Base-by-base conservation (phyloP, 208 protist species). In the Leishmania lainsoni region DNA sequence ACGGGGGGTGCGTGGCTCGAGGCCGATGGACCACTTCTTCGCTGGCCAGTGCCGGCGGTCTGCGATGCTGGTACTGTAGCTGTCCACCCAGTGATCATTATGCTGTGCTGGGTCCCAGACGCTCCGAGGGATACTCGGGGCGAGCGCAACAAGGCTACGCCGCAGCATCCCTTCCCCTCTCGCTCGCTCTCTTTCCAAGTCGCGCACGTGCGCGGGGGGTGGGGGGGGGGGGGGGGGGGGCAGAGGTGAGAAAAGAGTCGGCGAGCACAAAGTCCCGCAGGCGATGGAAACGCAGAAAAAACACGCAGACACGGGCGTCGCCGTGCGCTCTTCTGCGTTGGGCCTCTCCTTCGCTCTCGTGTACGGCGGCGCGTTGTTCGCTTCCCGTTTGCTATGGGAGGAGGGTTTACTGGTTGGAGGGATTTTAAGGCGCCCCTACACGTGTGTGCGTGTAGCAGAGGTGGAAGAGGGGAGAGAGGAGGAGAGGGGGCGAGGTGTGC, bases 11-110 rank as follows among this genome's bases (percentile, higher is more conserved):
- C 90, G 87, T 2, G 94, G 94, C 81, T 96, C 92, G 48, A 97
- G 88, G 8, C 91, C 94, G 80, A 98, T 86, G 17, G 85, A 86
- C 92, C 93, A 98, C 78, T 90, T 88, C 85, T 95, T 95, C 22
- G 93, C 91, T 29, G 94, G 93, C 94, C 94, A 98, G 69, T 96
- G 91, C 2, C 94, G 91, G 10, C 94, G 91, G 65, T 83, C 91
- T 1, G 92, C 92, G 42, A 98, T 94, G 70, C 88, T 85, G 52
- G 82, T 81, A 68, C 83, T 84, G 79, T 95, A 98, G 80, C 92
- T 96, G 83, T 98, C 94, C 17, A 92, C 81, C 92, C 93, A 96
- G 78, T 98, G 96, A 3, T 85, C 73, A 83, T 98, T 96, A 86
- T 94, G 86, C 49, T 95, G 93, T 56, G 87, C 86, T 20, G 94